A percentile compares a stretch with the other conserved stretches of the same genome.
These are phyloP conservation scores for Yamadazyma trypodendri DNA, from an alignment of 1,139 yeast genomes.

Conservation along the genomic window DNA sequence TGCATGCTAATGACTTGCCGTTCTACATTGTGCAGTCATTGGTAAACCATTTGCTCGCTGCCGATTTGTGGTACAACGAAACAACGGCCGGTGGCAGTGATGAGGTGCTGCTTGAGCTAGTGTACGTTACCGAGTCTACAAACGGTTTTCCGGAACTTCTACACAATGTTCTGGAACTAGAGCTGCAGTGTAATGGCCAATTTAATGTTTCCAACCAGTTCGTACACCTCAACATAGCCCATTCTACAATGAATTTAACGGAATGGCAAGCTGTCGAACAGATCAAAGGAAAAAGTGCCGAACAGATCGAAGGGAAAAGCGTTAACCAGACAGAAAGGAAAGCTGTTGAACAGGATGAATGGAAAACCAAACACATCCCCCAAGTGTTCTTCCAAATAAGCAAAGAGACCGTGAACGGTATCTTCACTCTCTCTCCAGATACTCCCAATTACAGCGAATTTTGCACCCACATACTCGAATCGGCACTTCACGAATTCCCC, in stretches of 20 bases:
- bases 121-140: not conserved
- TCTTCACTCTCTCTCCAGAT: not conserved
- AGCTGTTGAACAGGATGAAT: too few relatives aligned
- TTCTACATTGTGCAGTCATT: conserved; percentile 37
- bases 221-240: not conserved
- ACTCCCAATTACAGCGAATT: not conserved
- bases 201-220: not conserved
- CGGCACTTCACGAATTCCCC: not conserved
- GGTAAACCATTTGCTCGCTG: conserved; percentile 26
- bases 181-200: not conserved
- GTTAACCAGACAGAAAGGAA: too few relatives aligned
- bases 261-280: too few relatives aligned
- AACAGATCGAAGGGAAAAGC: too few relatives aligned
- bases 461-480: not conserved
- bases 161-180: not conserved
- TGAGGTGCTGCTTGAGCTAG: not conserved
- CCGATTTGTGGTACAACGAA: conserved; percentile 9
- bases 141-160: too few relatives aligned
- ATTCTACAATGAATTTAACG: not conserved
- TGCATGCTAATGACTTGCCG: conserved; percentile 45
- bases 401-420: not conserved
- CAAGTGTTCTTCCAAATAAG: not conserved
- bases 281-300: too few relatives aligned
- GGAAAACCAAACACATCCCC: not conserved
- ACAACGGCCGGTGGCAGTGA: not conserved